Conservation (phyloP, 305 asterid species). For the Coffea humblotiana region DNA sequence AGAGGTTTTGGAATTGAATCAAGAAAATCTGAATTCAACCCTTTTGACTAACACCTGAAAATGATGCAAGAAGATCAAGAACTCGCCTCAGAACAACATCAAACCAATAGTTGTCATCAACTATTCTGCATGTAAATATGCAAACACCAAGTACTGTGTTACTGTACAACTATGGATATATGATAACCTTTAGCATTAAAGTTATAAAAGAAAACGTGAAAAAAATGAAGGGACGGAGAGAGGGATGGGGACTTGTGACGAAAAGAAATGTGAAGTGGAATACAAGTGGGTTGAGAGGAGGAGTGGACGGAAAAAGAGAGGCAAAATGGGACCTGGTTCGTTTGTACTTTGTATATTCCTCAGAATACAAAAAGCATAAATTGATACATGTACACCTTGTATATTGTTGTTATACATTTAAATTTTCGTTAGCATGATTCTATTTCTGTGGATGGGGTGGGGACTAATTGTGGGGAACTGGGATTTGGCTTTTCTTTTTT, state of each 20-base stretch:
- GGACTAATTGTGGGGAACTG: neutral
- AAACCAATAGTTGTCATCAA: neutral
- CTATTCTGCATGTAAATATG: neutral
- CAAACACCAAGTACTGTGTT: neutral
- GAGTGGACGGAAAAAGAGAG: constrained; percentile 14
- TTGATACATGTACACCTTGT: neutral
- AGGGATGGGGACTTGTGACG: constrained; percentile 1
- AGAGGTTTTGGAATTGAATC: neutral
- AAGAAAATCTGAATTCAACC: neutral
- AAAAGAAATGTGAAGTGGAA: neutral
- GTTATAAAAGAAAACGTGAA: neutral
- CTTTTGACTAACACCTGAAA: neutral
- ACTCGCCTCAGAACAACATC: constrained; percentile 5
- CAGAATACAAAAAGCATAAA: neutral
- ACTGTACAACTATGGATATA: neutral
- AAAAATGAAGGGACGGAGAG: neutral
- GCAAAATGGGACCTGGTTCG: neutral
- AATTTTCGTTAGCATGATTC: neutral
- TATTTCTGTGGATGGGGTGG: neutral
- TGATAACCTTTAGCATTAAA: neutral
- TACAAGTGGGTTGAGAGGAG: neutral
- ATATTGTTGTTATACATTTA: neutral
- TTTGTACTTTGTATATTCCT: neutral
- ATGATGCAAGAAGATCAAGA: neutral
- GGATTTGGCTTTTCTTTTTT: neutral